Conservation (phyloP, 768 basidiomycete genomes). For the Clitopilus hobsonii region DNA sequence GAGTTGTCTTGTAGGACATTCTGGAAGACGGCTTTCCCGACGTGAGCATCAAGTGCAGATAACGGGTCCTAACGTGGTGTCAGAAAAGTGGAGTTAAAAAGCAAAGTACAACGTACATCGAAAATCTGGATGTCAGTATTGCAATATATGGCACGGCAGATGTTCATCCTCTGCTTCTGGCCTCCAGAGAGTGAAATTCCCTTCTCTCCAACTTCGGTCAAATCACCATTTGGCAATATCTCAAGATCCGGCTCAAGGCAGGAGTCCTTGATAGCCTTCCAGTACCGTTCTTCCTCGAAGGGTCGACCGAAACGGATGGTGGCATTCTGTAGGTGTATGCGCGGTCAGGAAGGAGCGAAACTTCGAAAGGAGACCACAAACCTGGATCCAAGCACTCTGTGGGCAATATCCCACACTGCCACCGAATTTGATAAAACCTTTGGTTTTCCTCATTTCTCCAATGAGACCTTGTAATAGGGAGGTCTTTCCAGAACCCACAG, state of each 20-base stretch:
- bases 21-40: slow-evolving; percentile 83
- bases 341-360: slow-evolving; percentile 2
- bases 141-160: slow-evolving; percentile 85
- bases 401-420: slow-evolving; percentile 79
- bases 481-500: slow-evolving; percentile 71
- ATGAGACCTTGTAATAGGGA: slow-evolving; percentile 71
- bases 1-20: slow-evolving; percentile 69
- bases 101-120: slow-evolving; percentile 40
- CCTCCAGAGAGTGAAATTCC: slow-evolving; percentile 89
- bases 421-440: slow-evolving; percentile 66
- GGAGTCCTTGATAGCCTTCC: slow-evolving; percentile 73
- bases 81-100: background rate
- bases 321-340: slow-evolving; percentile 45
- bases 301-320: slow-evolving; percentile 84
- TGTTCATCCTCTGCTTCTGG: slow-evolving; percentile 73
- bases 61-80: slow-evolving; percentile 57
- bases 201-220: slow-evolving; percentile 83
- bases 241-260: slow-evolving; percentile 80
- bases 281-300: slow-evolving; percentile 78
- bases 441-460: slow-evolving; percentile 76
- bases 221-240: slow-evolving; percentile 70
- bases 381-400: slow-evolving; percentile 91
- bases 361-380: slow-evolving; percentile 14
- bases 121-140: slow-evolving; percentile 84
- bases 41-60: slow-evolving; percentile 90